Base-by-base conservation (phyloP, 1,284 basidiomycete genomes). In the Pulveroboletus sp. region DNA sequence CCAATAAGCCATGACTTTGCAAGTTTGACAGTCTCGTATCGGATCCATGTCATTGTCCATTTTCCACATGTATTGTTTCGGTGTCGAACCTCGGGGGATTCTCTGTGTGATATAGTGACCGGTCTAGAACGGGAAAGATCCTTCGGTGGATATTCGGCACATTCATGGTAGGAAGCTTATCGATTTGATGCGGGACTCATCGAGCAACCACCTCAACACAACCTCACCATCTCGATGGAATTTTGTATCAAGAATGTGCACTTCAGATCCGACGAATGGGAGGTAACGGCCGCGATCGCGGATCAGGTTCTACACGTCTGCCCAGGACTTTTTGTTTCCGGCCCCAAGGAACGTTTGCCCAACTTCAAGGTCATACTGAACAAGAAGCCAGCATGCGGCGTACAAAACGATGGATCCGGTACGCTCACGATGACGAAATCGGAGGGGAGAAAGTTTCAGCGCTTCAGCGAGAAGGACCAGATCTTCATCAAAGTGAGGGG, bases 301-400 rank as follows among this genome's bases (percentile, higher is more conserved):
- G 53, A 6, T 17, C 65, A 65, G 12, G 73, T 84, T 45, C 71
- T 90, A 1, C 87, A 89, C 61, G 75, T 78, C 22, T 75, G 72
- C 43, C 74, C 77, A 5, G 69, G 74, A 53, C 67, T 53, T 17
- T 72, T 79, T 54, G 65, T 77, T 38, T 66, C 76, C 24, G 62
- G 65, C 57, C 68, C 70, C 18, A 68, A 70, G 42, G 66, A 80
- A 26, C 76, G 74, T 40, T 66, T 68, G 20, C 72, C 78, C 39
- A 88, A 90, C 59, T 90, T 89, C 71, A 62, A 74, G 48, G 80
- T 89, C 38, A 65, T 62, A 18, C 69, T 90, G 17, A 80, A 84
- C 49, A 62, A 70, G 45, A 77, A 75, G 58, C 73, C 74, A 42
- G 74, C 73, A 0, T 79, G 79, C 25, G 78, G 80, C 3, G 75